A percentile compares a stretch with the other conserved stretches of the same genome.
phyloP scores from a whole-genome alignment of 441 rosid genomes.

The Erysimum pusillum region DNA sequence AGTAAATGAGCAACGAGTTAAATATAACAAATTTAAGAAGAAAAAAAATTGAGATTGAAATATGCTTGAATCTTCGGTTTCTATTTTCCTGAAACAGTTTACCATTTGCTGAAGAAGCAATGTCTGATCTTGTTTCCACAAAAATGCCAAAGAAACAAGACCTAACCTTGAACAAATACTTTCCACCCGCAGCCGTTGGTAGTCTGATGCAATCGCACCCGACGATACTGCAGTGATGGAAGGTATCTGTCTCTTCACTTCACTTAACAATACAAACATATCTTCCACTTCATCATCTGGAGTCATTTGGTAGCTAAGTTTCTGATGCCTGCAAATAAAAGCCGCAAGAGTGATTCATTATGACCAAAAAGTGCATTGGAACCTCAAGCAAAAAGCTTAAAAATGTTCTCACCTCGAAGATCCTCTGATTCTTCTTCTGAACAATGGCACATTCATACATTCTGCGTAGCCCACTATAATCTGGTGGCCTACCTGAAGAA shows the following conservation, averaged over 20 bases:
- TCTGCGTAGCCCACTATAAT: conserved; percentile 86
- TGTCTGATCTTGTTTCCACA: conserved; percentile 99
- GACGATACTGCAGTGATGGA: conserved; percentile 84
- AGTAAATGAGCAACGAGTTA: conserved; percentile 22
- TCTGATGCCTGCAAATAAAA: conserved; percentile 61
- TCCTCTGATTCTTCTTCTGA: conserved; percentile 85
- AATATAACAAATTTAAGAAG: conserved; percentile 27
- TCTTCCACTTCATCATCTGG: conserved; percentile 97
- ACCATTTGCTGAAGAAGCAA: conserved; percentile 96
- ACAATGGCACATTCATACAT: conserved; percentile 92
- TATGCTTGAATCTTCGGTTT: conserved; percentile 29
- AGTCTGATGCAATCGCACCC: conserved; percentile 97
- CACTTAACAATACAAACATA: conserved; percentile 82
- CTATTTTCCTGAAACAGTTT: conserved; percentile 45
- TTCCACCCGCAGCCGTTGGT: conserved; percentile 94
- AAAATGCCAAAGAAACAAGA: conserved; percentile 93
- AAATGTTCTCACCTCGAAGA: conserved; percentile 70
- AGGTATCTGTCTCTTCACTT: conserved; percentile 88
- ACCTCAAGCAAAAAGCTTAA: conserved; percentile 36
- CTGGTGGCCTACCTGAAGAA: conserved; percentile 89
- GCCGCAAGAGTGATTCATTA: conserved; percentile 16
- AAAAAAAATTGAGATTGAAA: too few relatives aligned
- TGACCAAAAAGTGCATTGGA: neutral
- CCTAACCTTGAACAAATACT: conserved; percentile 98
- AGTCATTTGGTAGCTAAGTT: conserved; percentile 77